A percentile compares a stretch with the other conserved stretches of the same genome.
These are phyloP conservation scores for Pseudovirgaria hyperparasitica DNA, from an alignment of 2,329 filamentous ascomycete species.

Conservation along the genomic window DNA sequence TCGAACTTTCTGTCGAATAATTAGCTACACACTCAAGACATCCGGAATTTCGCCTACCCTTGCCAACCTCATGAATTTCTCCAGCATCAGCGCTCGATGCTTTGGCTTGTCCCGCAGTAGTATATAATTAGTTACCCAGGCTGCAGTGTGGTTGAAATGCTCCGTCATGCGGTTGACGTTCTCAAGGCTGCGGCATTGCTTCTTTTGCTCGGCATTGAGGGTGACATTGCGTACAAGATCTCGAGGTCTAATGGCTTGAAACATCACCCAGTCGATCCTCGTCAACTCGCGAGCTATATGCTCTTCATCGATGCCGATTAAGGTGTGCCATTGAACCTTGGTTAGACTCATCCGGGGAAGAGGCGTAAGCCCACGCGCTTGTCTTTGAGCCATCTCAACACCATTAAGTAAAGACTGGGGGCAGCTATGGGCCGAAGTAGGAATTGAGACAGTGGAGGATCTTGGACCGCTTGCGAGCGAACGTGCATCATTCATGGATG, in stretches of 20 bases:
- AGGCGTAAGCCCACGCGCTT: conserved; percentile 61
- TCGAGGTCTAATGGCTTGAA: conserved; percentile 82
- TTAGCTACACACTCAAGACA: conserved; percentile 1
- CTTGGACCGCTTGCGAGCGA: conserved; percentile 13
- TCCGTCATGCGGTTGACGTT: conserved; percentile 92
- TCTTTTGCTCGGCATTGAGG: conserved; percentile 56
- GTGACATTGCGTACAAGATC: conserved; percentile 89
- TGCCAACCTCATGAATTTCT: conserved; percentile 92
- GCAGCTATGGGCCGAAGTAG: conserved; percentile 15
- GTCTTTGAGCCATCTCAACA: conserved; percentile 68
- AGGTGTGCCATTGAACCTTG: conserved; percentile 78
- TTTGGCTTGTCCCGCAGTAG: conserved; percentile 91
- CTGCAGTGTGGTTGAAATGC: conserved; percentile 54
- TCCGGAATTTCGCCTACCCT: background rate
- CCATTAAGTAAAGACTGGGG: conserved; percentile 45
- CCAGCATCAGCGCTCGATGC: conserved; percentile 78
- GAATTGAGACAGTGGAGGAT: conserved; percentile 8
- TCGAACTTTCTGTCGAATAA: conserved; percentile 66
- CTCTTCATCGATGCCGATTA: conserved; percentile 78
- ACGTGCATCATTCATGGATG: conserved; percentile 12
- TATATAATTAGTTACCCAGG: conserved; percentile 40
- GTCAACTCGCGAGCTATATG: conserved; percentile 85
- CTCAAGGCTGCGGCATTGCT: conserved; percentile 61
- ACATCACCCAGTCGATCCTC: conserved; percentile 96
- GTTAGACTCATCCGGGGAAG: conserved; percentile 56